Evolutionary conservation across 2,329 filamentous ascomycete species (phyloP), one percentile per base, ranked within the genome.

Genomic region (Hirsutella rhossiliensis): DNA sequence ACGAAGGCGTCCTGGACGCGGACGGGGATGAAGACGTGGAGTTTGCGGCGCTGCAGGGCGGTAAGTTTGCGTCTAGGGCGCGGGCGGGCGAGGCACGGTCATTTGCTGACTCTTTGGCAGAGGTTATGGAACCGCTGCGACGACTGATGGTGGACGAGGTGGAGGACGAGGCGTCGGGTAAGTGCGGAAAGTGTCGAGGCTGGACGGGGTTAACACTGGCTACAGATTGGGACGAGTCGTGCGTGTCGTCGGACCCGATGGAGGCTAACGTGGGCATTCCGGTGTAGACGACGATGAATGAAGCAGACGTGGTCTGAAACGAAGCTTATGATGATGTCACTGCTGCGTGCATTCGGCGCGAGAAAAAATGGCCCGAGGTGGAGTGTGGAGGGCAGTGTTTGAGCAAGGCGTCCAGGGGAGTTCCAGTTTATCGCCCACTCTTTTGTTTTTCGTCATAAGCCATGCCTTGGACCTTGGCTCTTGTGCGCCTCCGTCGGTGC

Each of bases 111-210:
- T 12, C 38, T 40, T 20, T 23, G 13, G 38, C 44, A 65, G 61
- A 63, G 27, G 63, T 76, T 4, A 47, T 72, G 12, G 66, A 68
- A 13, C 55, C 63, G n/a, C 67, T 85, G 53, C 66, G 65, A 32
- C 64, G 63, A 40, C 60, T 82, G n/a, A 64, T 74, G 38, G 67
- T 77, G 15, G 75, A 78, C 41, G 72, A 77, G 47, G 55, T 75
- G 44, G 75, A 78, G 48, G 75, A 78, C 43, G 75, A 78, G 43
- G 73, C 63, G 51, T 77, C 75, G 51, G 75, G 75, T 76, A 73
- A 63, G 73, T 17, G 31, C 4, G 8, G 28, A 27, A 18, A 9
- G 11, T 7, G 13, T 20, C 7, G 23, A 18, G 2, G 19, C 2
- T 28, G 11, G 6, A n/a, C 12, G 29, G 27, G 17, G 12, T 12